Base-by-base conservation (phyloP, 768 basidiomycete genomes). In the Boletus insuetus region DNA sequence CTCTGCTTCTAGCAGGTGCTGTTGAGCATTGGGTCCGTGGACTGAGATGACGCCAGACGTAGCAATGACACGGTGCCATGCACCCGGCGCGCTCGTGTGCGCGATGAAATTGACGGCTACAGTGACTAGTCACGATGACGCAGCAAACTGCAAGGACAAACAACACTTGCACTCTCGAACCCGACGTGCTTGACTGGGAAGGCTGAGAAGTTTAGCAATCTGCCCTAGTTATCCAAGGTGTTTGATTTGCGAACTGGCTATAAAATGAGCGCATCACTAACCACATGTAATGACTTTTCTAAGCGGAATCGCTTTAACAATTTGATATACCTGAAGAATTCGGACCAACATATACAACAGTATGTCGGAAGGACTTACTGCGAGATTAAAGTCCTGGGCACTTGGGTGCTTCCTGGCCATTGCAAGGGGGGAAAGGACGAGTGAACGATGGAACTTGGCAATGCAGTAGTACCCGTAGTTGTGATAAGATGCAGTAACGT, bases 21-120 rank as follows among this genome's bases (percentile, higher is more conserved):
- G 75, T 67, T 94, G 92, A 44, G 80, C 73, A 57, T 55, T 66
- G 9, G 45, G 43, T 24, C 58, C 56, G 11, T 59, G 51, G 6
- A 91, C 88, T 0, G 89, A 90, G 58, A 90, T 84, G 0, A 78
- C 67, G 4, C 89, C 89, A 0, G 83, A 80, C 1, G 87, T 77
- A 2, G 81, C 75, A 14, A 92, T 73, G 14, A 91, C 87, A 17
- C 90, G 82, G 56, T 91, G 78, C 89, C 90, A 91, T 1, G 90
- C 87, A 2, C 91, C 80, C 9, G 85, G 82, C 3, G 85, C 85
- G 50, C 73, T 77, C 0, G 79, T 74, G 43, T 78, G 78, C 1
- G 81, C 77, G 14, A 91, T 74, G 61, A 84, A 86, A 64, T 89
- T 90, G 42, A 91, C 79, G n/a, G 89, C 90, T 90, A 20, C 4